Percentiles rank a stretch among this genome's conserved stretches.
These are phyloP conservation scores for Oenanthe javanica DNA, from an alignment of 140 eudicot genomes.

Conservation along the genomic window DNA sequence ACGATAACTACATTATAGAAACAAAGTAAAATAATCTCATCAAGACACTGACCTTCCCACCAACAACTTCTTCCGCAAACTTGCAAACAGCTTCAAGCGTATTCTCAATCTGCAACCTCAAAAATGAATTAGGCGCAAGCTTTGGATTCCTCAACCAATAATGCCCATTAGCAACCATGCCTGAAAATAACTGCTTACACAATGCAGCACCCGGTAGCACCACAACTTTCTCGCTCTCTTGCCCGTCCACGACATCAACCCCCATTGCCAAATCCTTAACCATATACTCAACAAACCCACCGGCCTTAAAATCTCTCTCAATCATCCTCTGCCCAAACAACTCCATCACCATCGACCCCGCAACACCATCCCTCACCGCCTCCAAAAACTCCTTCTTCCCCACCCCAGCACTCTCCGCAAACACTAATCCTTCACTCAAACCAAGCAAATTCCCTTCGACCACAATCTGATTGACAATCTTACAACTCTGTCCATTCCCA, in stretches of 20 bases:
- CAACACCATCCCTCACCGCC: conserved; percentile 78
- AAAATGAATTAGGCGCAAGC: conserved; percentile 59
- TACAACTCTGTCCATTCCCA: conserved; percentile 82
- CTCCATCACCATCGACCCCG: conserved; percentile 82
- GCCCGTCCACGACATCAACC: conserved; percentile 66
- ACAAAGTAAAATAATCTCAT: not conserved
- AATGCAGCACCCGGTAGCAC: conserved; percentile 80
- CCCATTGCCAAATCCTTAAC: conserved; percentile 94
- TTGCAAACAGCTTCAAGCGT: conserved; percentile 51
- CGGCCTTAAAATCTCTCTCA: conserved; percentile 72
- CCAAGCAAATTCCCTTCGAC: conserved; percentile 83
- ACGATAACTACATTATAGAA: not conserved
- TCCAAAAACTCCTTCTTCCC: conserved; percentile 53
- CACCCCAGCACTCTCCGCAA: conserved; percentile 79
- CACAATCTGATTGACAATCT: conserved; percentile 81
- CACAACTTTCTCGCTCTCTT: conserved; percentile 34
- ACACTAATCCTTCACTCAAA: conserved; percentile 81
- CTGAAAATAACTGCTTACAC: conserved; percentile 60
- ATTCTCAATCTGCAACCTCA: conserved; percentile 68
- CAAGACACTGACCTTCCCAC: conserved; percentile 65
- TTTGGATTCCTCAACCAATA: conserved; percentile 82
- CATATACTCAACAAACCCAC: conserved; percentile 92
- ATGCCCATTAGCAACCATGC: conserved; percentile 97
- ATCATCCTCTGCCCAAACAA: conserved; percentile 82
- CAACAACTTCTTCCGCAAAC: conserved; percentile 56